phyloP scores from a whole-genome alignment of 2,329 filamentous ascomycete species.

The Fusarium udum region DNA sequence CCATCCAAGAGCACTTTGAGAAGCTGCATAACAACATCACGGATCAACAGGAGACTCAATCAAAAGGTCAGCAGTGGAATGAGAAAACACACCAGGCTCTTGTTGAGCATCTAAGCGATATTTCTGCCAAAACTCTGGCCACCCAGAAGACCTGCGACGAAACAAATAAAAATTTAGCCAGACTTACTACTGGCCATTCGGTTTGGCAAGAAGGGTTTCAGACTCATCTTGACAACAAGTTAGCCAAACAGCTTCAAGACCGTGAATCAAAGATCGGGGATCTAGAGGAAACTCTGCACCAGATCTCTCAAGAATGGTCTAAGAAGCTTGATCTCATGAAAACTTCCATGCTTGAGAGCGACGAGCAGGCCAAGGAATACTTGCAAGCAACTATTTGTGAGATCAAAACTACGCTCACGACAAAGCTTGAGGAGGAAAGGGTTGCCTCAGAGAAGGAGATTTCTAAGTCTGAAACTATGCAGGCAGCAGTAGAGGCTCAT shows the following conservation, averaged over 20 bases:
- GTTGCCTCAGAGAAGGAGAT: conserved; percentile 27
- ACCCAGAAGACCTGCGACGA: conserved; percentile 27
- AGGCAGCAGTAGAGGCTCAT: conserved; percentile 28
- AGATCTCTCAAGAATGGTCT: conserved; percentile 26
- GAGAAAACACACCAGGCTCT: background rate
- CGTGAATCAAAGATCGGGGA: conserved; percentile 34
- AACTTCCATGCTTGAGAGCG: conserved; percentile 3
- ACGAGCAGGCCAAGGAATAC: conserved; percentile 22
- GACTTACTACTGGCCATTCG: conserved; percentile 6
- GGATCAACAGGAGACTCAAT: background rate
- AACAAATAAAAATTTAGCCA: conserved; percentile 22
- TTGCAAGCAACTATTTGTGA: conserved; percentile 29
- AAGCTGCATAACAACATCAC: conserved; percentile 5
- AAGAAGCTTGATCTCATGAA: conserved; percentile 32
- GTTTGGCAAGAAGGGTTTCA: conserved; percentile 5
- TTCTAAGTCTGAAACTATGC: conserved; percentile 21
- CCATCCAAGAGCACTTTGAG: conserved; percentile 2
- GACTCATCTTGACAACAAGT: conserved; percentile 11
- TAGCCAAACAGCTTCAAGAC: conserved; percentile 30
- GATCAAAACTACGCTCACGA: conserved; percentile 36
- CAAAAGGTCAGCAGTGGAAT: background rate
- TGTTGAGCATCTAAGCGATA: conserved; percentile 1
- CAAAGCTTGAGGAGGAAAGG: conserved; percentile 37
- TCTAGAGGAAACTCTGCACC: conserved; percentile 35
- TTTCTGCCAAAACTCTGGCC: conserved; percentile 13